Percentiles rank a stretch among this genome's conserved stretches.
These are phyloP conservation scores for Pichia eremophila DNA, from an alignment of 805 yeast species.

Conservation along the genomic window DNA sequence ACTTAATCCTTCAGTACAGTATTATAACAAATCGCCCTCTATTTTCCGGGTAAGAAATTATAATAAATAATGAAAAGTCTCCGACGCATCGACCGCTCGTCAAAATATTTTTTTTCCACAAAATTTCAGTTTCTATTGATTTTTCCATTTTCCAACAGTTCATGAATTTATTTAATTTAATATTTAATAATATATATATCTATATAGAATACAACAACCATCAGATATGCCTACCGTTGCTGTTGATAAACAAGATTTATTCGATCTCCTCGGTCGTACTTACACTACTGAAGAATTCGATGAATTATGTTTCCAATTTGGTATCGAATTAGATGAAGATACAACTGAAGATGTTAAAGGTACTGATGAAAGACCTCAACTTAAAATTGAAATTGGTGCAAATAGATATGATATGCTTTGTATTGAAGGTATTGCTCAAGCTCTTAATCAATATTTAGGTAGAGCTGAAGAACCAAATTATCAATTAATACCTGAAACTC, in stretches of 20 bases:
- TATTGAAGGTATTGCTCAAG: constrained; percentile 95
- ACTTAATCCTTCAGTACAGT: no score
- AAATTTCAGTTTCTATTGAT: no score
- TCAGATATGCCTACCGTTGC: constrained; percentile 85
- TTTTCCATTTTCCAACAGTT: no score
- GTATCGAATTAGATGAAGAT: constrained; percentile 96
- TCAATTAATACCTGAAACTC: constrained; percentile 50
- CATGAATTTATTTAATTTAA: no score
- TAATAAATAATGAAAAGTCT: no score
- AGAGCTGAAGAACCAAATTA: constrained; percentile 55
- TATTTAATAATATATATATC: no score
- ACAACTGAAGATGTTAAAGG: constrained; percentile 68
- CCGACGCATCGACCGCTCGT: no score
- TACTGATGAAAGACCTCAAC: constrained; percentile 87
- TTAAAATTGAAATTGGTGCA: constrained; percentile 95
- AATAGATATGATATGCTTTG: constrained; percentile 97
- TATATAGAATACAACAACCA: no score
- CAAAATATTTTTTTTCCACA: no score
- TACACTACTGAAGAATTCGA: constrained; percentile 89
- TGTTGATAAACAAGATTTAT: constrained; percentile 90
- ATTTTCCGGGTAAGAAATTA: not conserved
- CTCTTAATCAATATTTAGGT: constrained; percentile 84
- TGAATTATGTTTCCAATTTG: constrained; percentile 94
- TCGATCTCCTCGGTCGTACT: constrained; percentile 57
- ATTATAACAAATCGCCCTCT: not conserved